A percentile compares a stretch with the other conserved stretches of the same genome.
Conservation (phyloP, 164 flowering plant species). For the Aristolochia californica region DNA sequence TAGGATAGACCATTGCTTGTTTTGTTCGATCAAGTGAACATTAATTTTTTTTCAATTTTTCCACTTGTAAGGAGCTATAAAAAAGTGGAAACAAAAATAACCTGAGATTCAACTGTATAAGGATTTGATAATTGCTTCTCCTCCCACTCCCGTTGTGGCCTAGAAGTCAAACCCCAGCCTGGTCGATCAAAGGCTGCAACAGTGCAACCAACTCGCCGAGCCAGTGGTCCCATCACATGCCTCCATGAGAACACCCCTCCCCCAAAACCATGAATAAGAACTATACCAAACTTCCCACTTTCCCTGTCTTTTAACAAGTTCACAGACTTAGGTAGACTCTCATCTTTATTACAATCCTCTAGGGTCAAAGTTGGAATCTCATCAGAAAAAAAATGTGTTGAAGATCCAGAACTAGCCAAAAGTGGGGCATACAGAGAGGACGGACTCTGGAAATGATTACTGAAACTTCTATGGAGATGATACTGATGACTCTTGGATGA, state of each 20-base stretch:
- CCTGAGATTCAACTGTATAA: conserved; percentile 83
- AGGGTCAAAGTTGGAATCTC: conserved; percentile 53
- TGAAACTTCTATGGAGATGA: conserved; percentile 55
- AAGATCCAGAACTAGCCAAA: conserved; percentile 39
- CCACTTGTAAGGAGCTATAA: too few species aligned
- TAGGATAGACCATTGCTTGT: too few species aligned
- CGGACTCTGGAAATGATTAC: conserved; percentile 43
- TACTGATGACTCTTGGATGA: conserved; percentile 26
- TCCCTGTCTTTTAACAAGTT: conserved; percentile 11
- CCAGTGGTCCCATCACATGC: conserved; percentile 73
- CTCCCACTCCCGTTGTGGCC: conserved; percentile 76
- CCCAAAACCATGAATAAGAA: conserved; percentile 93
- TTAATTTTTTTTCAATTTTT: too few species aligned
- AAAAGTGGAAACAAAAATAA: conserved; percentile 9
- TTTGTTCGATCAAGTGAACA: too few species aligned
- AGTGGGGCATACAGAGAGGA: conserved; percentile 60
- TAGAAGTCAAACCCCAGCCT: conserved; percentile 93
- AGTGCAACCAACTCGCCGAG: conserved; percentile 55
- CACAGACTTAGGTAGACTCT: conserved; percentile 15
- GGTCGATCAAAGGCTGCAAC: conserved; percentile 96
- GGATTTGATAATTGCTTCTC: conserved; percentile 69
- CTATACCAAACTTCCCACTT: conserved; percentile 54
- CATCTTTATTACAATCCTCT: conserved; percentile 31
- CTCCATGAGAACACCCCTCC: conserved; percentile 99
- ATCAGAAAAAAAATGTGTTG: conserved; percentile 29